Base-by-base conservation (phyloP, 768 basidiomycete species). In the Hemileccinum rubropunctum region DNA sequence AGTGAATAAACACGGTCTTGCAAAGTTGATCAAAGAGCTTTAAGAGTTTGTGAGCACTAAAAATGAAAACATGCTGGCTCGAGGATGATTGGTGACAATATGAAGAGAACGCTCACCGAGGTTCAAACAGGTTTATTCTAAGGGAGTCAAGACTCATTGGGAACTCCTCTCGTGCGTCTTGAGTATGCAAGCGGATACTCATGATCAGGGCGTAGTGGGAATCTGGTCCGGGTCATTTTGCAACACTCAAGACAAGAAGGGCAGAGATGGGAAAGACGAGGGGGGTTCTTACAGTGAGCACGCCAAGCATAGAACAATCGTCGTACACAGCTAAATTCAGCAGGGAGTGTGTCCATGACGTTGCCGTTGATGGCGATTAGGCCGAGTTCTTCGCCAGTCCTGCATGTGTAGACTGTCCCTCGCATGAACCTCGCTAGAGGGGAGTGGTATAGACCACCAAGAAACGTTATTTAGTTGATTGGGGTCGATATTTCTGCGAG, bases 281-380 rank as follows among this genome's bases (percentile, higher is more conserved):
- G 3, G 3, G 23, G 42, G 20, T 9, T 21, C 63, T 45, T 30
- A 66, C 63, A 2, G 61, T 48, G 23, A 59, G 62, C 3, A 49
- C 1, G 15, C 56, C 64, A 17, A 50, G 45, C 36, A 57, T 28
- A 0, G 50, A 53, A 30, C 62, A 58, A 15, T 64, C 57, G 45
- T 64, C 51, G 73, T 56, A 76, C 73, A 50, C 67, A 73, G 68
- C 61, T 60, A 54, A 78, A 78, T 7, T 78, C 72, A 2, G 72
- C 77, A 0, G 75, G 71, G 0, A 77, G 69, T 32, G 76, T 72
- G 7, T 64, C 59, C 54, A 76, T 67, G 41, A 80, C 67, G 47
- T 73, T 64, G 46, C 75, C 72, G 50, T 73, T 70, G 57, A 81
- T 66, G 46, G 71, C 65, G 35, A 79, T 69, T 13, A 69, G 51